Evolutionary conservation across 306 rosid genomes (phyloP), one percentile per base, ranked within the genome.

Genomic region (Quercus parvula): DNA sequence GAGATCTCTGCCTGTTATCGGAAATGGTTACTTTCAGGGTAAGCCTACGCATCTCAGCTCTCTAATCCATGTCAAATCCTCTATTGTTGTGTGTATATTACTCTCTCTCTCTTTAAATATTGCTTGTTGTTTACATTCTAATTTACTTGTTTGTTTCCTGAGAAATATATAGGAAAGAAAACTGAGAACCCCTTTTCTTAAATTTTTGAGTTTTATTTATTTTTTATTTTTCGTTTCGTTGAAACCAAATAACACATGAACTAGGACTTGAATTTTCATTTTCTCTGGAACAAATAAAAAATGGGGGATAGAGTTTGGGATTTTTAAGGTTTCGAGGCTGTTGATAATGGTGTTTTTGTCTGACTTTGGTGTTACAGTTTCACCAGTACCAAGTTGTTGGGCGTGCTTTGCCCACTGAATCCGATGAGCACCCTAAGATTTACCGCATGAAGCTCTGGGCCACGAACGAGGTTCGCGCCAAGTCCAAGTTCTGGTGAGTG

Each of bases 371-470:
- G 68, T 63, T 82, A 86, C 90, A 91, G 98, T 91, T 85, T 25
- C 98, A 94, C 56, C 98, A 94, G 82, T 94, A 94, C 81, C 98
- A 94, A 83, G 98, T 94, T 0, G 98, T 94, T 33, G 98, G 98
- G 20, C 89, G 98, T 81, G 97, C 92, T 80, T 91, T 94, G 59
- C 98, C 98, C 2, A 80, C 97, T 9, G 97, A 90, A 33, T 1
- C 92, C 0, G 98, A 91, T 83, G 81, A 87, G 63, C 94, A 89
- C 59, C 98, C 98, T 0, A 94, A 91, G 90, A 94, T 94, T 61
- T 94, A 91, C 81, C 91, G 98, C 20, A 94, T 94, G 98, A 94
- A 94, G 84, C 94, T 94, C 15, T 94, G 98, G 98, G 97, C 97
- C 11, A 94, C 98, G 71, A 94, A 94, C 35, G 98, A 91, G 81